Evolutionary conservation across 495 filamentous ascomycete species (phyloP), one percentile per base, ranked within the genome.

Genomic region (Xylaria intraflava): DNA sequence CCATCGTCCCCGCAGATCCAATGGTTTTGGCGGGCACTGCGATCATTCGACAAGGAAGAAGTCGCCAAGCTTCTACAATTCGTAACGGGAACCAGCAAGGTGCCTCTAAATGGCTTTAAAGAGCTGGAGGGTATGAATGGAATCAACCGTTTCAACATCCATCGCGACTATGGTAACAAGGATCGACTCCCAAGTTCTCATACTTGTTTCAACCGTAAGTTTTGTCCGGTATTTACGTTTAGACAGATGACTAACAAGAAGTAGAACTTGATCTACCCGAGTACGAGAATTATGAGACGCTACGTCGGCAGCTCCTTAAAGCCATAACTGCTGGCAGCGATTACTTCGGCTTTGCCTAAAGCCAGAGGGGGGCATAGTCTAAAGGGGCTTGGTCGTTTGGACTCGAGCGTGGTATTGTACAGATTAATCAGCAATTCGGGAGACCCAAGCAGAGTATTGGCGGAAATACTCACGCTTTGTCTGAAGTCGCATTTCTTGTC

Each of bases 101-200:
- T 99, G 22, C 93, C 93, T 39, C 84, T 99, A 41, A 99, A 99
- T 62, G 93, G 93, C 23, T 99, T 99, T 79, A 96, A 93, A 72
- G 92, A 99, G 69, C 82, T 99, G 20, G 93, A 99, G 72, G 93
- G 93, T 56, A 99, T 99, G 93, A 97, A 99, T 67, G 93, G 93
- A 40, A 86, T 99, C 72, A 94, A 86, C 69, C 83, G 86, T 57
- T 99, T 99, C 84, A 99, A 96, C 70, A 96, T 99, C 60, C 93
- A 99, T 67, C 87, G 93, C 46, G 94, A 97, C 68, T 97, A 96
- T 70, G 93, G 93, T 55, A 95, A 87, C 78, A 97, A 96, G 72
- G 91, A 97, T 65, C 85, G 94, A 50, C 81, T 99, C 49, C 93
- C 93, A 57, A 94, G 88, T 64, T 92, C 89, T 39, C 93, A 99